Percentiles rank a stretch among this genome's conserved stretches.
Conservation (phyloP, 2,329 filamentous ascomycete species). For the Trichoderma pleuroti region DNA sequence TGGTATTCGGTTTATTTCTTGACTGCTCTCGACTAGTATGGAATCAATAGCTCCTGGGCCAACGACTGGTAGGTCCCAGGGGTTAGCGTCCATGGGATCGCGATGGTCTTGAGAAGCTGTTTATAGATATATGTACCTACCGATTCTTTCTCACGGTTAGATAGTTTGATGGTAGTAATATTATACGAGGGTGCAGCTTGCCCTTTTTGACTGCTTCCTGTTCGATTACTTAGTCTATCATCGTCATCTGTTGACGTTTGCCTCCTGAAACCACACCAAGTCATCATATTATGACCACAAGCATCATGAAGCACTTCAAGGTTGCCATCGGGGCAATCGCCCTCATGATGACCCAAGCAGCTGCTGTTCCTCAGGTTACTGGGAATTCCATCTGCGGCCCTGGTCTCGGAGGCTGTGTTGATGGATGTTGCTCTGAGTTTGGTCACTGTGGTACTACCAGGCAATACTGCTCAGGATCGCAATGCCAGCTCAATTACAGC, state of each 20-base stretch:
- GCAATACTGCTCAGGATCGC: conserved; percentile 37
- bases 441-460: conserved; percentile 37
- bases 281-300: neutral
- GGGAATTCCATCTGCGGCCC: conserved; percentile 29
- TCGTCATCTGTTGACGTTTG: neutral
- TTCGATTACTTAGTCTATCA: neutral
- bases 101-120: neutral
- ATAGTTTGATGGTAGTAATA: neutral
- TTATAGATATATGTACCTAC: neutral
- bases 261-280: neutral
- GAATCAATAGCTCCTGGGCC: neutral
- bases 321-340: neutral
- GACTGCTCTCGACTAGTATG: neutral
- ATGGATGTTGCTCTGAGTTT: conserved; percentile 37
- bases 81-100: neutral
- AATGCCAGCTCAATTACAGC: conserved; percentile 39
- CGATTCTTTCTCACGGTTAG: neutral
- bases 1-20: neutral
- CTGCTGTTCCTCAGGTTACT: neutral
- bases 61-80: neutral
- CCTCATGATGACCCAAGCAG: neutral
- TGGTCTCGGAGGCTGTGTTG: conserved; percentile 34
- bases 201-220: neutral
- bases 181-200: neutral
- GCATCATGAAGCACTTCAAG: neutral